Base-by-base conservation (phyloP, 495 filamentous ascomycete species). In the Lasiosphaeria hispida region DNA sequence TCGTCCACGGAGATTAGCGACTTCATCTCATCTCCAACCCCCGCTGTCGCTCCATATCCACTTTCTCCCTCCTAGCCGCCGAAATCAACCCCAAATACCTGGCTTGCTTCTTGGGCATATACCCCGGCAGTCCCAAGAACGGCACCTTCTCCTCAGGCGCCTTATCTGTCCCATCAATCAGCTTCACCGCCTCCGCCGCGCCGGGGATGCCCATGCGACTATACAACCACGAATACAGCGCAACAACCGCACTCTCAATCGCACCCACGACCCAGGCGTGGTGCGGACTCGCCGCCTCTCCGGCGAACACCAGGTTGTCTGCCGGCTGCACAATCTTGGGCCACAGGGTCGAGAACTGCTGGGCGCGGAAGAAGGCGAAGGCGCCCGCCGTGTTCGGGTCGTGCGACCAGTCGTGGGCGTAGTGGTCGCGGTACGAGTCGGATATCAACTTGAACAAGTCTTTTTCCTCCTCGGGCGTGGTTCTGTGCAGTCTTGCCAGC, bases 181-280 rank as follows among this genome's bases (percentile, higher is more conserved):
- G n/a, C n/a, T n/a, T n/a, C n/a, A n/a, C n/a, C n/a, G n/a, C n/a
- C n/a, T n/a, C n/a, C n/a, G n/a, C n/a, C n/a, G n/a, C n/a, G n/a
- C n/a, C n/a, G n/a, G n/a, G n/a, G n/a, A n/a, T n/a, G n/a, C n/a
- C n/a, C n/a, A n/a, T n/a, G n/a, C n/a, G n/a, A n/a, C n/a, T 11
- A 10, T 4, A 39, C 48, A 51, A 38, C 48, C 48, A 51, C 48
- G 48, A 38, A 15, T 51, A 38, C 30, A 51, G 6, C 2, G 33
- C 48, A 1, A 6, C 3, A 10, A 51, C 30, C 11, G 30, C 48
- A 17, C 63, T 66, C 10, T 75, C 67, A 10, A 77, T 49, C 7
- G 74, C 62, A 2, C 74, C 75, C 2, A 70, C 64, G 37, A 79
- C 67, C 76, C 76, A 79, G 0, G 69, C 76, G 53, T 77, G 76